phyloP scores from a whole-genome alignment of 2,329 filamentous ascomycete genomes.

The Aspergillus neoniger region DNA sequence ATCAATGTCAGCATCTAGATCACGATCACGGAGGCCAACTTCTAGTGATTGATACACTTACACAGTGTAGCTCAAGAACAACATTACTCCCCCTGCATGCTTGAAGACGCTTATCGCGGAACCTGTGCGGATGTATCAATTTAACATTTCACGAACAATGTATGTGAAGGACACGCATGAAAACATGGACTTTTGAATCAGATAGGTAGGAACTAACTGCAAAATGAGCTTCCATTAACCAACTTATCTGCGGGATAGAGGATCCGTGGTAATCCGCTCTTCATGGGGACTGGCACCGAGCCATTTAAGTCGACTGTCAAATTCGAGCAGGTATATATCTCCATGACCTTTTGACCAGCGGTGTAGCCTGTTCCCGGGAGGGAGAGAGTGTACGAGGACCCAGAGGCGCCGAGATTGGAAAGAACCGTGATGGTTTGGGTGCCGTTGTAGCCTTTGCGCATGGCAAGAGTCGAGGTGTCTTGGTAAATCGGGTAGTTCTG shows the following conservation, averaged over 20 bases:
- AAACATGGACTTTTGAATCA: no score
- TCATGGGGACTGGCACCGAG: constrained; percentile 48
- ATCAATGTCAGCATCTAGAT: no score
- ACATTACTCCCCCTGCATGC: no score
- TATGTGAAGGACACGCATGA: no score
- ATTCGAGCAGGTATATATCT: constrained; percentile 42
- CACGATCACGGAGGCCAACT: no score
- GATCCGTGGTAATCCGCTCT: constrained; percentile 47
- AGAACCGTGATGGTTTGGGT: constrained; percentile 45
- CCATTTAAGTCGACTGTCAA: constrained; percentile 48
- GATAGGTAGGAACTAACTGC: background rate
- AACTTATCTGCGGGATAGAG: constrained; percentile 24
- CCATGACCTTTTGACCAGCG: constrained; percentile 28
- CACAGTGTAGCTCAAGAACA: no score
- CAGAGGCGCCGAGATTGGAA: constrained; percentile 42
- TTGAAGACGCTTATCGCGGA: no score
- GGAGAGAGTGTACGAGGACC: constrained; percentile 28
- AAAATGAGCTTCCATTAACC: constrained; percentile 16
- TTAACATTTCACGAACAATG: no score
- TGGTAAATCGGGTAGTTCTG: constrained; percentile 46
- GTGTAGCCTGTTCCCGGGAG: constrained; percentile 28
- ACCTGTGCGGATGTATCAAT: no score
- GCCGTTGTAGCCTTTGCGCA: constrained; percentile 46
- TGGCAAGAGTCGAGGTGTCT: constrained; percentile 46
- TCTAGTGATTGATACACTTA: no score